Base-by-base conservation (phyloP, 2,329 filamentous ascomycete species). In the Fusarium fracticaudum region DNA sequence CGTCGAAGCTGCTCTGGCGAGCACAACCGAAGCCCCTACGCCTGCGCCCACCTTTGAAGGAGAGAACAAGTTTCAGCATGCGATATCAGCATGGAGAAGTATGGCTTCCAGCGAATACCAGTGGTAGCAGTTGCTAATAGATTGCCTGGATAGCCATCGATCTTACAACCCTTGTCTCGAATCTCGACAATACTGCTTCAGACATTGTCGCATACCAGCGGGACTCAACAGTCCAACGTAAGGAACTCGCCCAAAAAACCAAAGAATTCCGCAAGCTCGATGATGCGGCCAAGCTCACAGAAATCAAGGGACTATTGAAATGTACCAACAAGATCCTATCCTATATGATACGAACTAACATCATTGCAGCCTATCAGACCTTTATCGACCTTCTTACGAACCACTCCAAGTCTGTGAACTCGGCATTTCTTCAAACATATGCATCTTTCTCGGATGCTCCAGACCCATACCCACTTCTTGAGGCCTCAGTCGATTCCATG, bases 231-330 rank as follows among this genome's bases (percentile, higher is more conserved):
- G 92, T 98, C 1, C 96, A 99, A 82, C 90, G 96, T 60, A 99
- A 99, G 81, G 97, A 99, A 70, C 87, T 99, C 26, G 96, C 97
- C n/a, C 95, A 98, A 81, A 98, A 98, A 87, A 99, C 96, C 2
- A 99, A 99, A 80, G 96, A 98, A 79, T 99, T 98, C 78, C 89
- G 95, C 70, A 98, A 98, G 82, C 88, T 97, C 17, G 96, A 98
- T 77, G 95, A 99, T 86, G 86, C 92, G 17, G 90, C 90, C 64
- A 99, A 98, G 83, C 85, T 99, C 61, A 87, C 87, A 10, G 96
- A 99, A 82, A 91, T 97, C 85, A 99, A 98, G 84, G 91, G 91
- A 44, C 85, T 99, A 58, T 85, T 99, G 67, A 98, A 98, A 87
- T 92, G 94, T 95, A 72, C 22, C 38, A 35, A 31, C 6, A 29